These are phyloP conservation scores for Hypsizygus ulmarius DNA, from an alignment of 1,284 basidiomycete genomes.

Conservation along the genomic window DNA sequence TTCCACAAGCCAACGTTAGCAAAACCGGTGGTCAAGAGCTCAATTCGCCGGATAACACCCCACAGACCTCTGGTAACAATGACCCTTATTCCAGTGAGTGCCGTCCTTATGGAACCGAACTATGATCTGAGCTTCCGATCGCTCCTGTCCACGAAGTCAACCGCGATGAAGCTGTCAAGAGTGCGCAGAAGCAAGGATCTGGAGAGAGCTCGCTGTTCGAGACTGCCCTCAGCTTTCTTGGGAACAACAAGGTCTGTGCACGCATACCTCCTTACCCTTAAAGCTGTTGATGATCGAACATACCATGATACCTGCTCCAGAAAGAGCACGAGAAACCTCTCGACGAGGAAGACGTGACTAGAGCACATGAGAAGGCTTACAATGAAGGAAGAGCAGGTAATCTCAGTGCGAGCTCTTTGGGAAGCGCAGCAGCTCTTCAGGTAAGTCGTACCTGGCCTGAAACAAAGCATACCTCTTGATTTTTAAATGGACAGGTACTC, in stretches of 20 bases:
- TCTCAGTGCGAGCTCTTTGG: slow-evolving; percentile 59
- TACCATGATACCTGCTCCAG: too few species aligned
- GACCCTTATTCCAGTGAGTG: slow-evolving; percentile 10
- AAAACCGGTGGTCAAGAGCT: slow-evolving; percentile 64
- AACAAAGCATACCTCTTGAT: background rate
- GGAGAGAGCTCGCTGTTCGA: slow-evolving; percentile 52
- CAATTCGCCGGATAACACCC: slow-evolving; percentile 48
- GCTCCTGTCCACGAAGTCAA: slow-evolving; percentile 53
- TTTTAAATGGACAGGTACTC: slow-evolving; percentile 35
- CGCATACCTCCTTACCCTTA: background rate
- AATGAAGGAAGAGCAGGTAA: slow-evolving; percentile 45
- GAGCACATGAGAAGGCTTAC: slow-evolving; percentile 63
- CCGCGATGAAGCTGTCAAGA: slow-evolving; percentile 52
- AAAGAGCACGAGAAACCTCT: slow-evolving; percentile 51
- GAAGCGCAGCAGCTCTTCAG: slow-evolving; percentile 76
- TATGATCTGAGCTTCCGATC: slow-evolving; percentile 23
- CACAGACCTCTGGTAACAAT: slow-evolving; percentile 22
- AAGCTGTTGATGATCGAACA: background rate
- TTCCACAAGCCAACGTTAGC: slow-evolving; percentile 31
- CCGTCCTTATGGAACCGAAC: slow-evolving; percentile 25
- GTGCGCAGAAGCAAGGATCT: slow-evolving; percentile 48
- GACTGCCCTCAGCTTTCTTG: slow-evolving; percentile 49
- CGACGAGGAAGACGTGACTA: slow-evolving; percentile 64
- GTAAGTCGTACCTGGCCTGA: slow-evolving; percentile 31
- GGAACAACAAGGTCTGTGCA: slow-evolving; percentile 48